A percentile compares a stretch with the other conserved stretches of the same genome.
phyloP scores from a whole-genome alignment of 2,329 filamentous ascomycete species.

The Thermothelomyces thermophilus region DNA sequence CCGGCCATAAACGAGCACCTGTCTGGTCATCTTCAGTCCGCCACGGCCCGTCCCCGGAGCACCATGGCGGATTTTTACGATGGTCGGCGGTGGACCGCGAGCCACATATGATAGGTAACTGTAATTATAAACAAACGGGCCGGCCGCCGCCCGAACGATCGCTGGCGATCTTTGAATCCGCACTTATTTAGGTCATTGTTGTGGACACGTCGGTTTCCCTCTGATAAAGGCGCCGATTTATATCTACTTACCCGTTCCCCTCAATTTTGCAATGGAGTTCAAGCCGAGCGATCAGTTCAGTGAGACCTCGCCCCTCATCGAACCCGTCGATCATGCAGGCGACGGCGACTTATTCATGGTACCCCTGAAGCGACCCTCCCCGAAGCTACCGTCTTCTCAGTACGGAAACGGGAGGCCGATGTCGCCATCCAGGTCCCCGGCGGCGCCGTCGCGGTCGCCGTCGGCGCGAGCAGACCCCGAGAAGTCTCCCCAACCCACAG shows the following conservation, averaged over 20 bases:
- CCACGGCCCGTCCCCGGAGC: background rate
- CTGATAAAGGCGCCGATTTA: background rate
- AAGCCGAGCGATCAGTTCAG: constrained; percentile 14
- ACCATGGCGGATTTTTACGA: too few relatives aligned
- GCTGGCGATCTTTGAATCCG: background rate
- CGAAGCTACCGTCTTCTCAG: constrained; percentile 3
- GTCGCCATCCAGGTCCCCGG: constrained; percentile 5
- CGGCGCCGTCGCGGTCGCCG: background rate
- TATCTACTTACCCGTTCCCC: background rate
- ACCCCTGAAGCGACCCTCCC: constrained; percentile 17
- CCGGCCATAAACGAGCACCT: constrained; percentile 4
- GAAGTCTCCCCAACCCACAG: background rate
- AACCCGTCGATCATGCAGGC: constrained; percentile 14
- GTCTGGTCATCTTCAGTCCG: background rate
- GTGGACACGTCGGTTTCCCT: too few relatives aligned
- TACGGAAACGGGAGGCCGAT: constrained; percentile 15
- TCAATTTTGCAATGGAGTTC: constrained; percentile 11
- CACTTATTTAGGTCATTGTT: background rate
- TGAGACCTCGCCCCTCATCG: constrained; percentile 20
- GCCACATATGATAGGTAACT: background rate
- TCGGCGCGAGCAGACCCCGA: background rate
- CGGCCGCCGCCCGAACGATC: background rate
- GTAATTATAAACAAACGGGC: constrained; percentile 8
- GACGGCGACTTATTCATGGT: constrained; percentile 19
- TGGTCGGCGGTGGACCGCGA: background rate